Evolutionary conservation across 2,329 filamentous ascomycete genomes (phyloP), one percentile per base, ranked within the genome.

Genomic region (Thelonectria blattea): DNA sequence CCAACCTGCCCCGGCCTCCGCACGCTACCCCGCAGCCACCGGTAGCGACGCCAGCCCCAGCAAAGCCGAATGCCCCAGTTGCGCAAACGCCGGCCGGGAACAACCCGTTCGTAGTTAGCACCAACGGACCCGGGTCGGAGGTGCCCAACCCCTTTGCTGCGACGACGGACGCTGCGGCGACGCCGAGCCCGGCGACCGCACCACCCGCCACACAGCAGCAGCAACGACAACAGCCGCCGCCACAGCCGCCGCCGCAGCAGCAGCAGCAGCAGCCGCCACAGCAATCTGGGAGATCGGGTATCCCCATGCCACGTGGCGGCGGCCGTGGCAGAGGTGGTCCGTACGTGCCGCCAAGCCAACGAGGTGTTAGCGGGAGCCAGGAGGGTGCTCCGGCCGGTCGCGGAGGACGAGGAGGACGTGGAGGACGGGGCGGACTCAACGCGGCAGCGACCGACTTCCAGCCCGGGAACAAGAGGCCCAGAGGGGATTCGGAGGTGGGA

Each of bases 391-490:
- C 69, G 60, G 65, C 72, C 65, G 64, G 74, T 17, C 68, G 78
- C 20, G 73, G 77, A 50, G 74, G 76, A 48, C 77, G 83, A 46
- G 81, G 82, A 24, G 80, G 76, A 15, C 67, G 78, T 42, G 77
- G 78, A 22, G 75, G 78, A 32, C 77, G 81, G 20, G 74, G 74
- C 11, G 56, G 76, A 60, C 11, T 87, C 66, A 87, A 84, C 64
- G 79, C 81, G 1, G 75, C 75, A 12, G 85, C 82, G 10, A 76
- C 80, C 50, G 86, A 88, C 58, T 83, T 86, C 65, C 84, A 86
- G 43, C 81, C 83, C 9, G 84, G 85, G 4, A 83, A 80, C 65
- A 87, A 88, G 74, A 79, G 85, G 27, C 80, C 83, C 14, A 78
- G 85, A 54, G 84, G 86, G 50, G 85, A 88, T 56, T 77, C 75